Evolutionary conservation across 2,329 filamentous ascomycete genomes (phyloP).

Genomic region (Alternaria incomplexa): DNA sequence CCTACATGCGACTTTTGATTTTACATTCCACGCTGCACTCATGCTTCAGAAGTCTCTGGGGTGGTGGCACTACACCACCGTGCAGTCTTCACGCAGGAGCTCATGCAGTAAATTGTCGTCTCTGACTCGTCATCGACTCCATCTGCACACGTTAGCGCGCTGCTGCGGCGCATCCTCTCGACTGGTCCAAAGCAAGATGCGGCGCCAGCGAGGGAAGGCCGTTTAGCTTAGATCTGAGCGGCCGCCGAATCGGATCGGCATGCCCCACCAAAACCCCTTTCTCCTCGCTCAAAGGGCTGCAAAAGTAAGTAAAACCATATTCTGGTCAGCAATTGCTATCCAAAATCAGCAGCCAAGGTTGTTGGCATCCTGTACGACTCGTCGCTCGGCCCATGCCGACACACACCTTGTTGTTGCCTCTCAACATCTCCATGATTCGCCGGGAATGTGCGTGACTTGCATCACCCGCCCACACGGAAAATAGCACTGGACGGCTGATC

Average conservation of each 20-base stretch:
- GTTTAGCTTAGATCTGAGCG: conserved; percentile 43
- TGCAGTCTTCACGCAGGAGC: not conserved
- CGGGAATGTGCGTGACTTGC: conserved; percentile 11
- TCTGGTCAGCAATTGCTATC: conserved; percentile 8
- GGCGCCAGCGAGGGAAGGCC: conserved; percentile 37
- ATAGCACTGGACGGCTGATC: conserved; percentile 14
- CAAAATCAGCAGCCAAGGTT: conserved; percentile 6
- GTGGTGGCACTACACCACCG: conserved; percentile 1
- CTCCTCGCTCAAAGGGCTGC: conserved; percentile 12
- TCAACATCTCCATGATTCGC: not conserved
- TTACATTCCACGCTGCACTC: conserved; percentile 1
- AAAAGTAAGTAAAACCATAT: conserved; percentile 23
- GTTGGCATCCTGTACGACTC: not conserved
- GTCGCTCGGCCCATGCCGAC: conserved; percentile 9
- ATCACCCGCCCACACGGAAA: not conserved
- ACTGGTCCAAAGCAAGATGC: conserved; percentile 34
- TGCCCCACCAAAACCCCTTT: conserved; percentile 40
- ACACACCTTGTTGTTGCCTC: not conserved
- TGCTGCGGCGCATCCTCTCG: conserved; percentile 10
- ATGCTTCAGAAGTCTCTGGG: conserved; percentile 8
- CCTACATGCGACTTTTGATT: conserved; percentile 1
- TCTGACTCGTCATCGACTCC: conserved; percentile 24
- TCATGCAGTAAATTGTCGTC: conserved; percentile 1
- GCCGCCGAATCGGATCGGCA: conserved; percentile 41
- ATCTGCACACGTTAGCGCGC: conserved; percentile 16